Evolutionary conservation across 495 filamentous ascomycete genomes (phyloP).

Genomic region (Hypoxylon fragiforme): DNA sequence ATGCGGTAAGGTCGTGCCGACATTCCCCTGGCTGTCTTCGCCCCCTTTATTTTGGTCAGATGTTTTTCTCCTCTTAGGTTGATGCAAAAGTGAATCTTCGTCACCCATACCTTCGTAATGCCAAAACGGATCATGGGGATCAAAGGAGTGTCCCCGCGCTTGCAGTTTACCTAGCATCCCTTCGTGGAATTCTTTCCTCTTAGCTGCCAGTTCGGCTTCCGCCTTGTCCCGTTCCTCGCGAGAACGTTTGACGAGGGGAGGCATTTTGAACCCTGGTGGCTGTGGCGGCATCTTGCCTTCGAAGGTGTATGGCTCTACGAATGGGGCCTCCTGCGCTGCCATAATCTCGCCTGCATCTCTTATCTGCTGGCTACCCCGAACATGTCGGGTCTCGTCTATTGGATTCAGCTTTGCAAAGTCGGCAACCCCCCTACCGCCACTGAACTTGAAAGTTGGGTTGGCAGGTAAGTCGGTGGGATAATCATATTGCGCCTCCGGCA

Average conservation of each 20-base stretch:
- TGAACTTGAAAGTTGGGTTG: slow-evolving; percentile 13
- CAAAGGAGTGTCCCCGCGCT: no score
- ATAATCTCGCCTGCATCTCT: not conserved
- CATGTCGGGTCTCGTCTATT: not conserved
- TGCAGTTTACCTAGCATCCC: not conserved
- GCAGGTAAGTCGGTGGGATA: slow-evolving; percentile 14
- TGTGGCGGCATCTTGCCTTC: not conserved
- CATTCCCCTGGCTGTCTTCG: no score
- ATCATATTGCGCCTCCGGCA: slow-evolving; percentile 8
- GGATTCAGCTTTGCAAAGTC: not conserved
- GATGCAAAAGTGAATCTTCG: no score
- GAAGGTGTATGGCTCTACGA: not conserved
- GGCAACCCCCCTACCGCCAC: slow-evolving; percentile 1
- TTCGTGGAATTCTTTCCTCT: not conserved
- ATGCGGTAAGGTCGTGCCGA: no score
- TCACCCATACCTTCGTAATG: no score
- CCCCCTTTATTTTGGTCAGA: no score
- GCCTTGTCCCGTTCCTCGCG: not conserved
- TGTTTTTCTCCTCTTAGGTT: no score
- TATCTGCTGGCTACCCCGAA: slow-evolving; percentile 10
- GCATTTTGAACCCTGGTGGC: not conserved
- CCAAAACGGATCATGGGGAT: no score
- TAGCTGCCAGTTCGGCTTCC: not conserved
- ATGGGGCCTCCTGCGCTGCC: not conserved
- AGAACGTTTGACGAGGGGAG: not conserved